Base-by-base conservation (phyloP, 768 basidiomycete genomes). In the Rhodotorula kratochvilovae region DNA sequence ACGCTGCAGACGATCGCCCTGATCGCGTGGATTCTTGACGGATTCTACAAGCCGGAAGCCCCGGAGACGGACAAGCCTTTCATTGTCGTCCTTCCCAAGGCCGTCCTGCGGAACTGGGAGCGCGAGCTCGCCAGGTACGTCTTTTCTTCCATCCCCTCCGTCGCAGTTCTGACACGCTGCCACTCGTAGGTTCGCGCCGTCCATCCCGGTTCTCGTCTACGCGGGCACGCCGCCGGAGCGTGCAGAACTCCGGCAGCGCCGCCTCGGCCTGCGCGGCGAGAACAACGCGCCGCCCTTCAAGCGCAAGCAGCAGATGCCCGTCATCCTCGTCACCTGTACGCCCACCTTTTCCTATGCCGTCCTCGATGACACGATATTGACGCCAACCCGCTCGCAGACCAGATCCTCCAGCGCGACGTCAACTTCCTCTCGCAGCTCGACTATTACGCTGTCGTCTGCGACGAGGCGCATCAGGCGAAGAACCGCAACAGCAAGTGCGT, bases 1-100 rank as follows among this genome's bases (percentile, higher is more conserved):
- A 99, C 96, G 0, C 84, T 98, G 0, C 96, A 99, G 84, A 90
- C 88, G 0, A 99, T 99, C 55, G 87, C 94, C 0, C 96, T 98
- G 80, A 86, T 91, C 68, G 94, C 94, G 0, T 89, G 93, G 80
- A 84, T 99, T 1, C 88, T 91, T 42, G 88, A 90, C 66, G 84
- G 89, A 48, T 43, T 74, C 27, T 48, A 33, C 23, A 54, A 62
- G 83, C 86, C 8, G 86, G 89, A 57, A 84, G 83, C 69, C 85
- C 86, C 25, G 90, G 91, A 0, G 90, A 94, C 80, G 84, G 70
- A 71, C 61, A 51, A 60, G n/a, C 61, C 70, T 0, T 35, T 56
- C 1, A 57, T 99, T 35, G 81, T 99, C 67, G 92, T 97, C 29
- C 92, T 91, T 72, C 96, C 96, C 0, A 85, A 98, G 2, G 92